Percentiles rank a stretch among this genome's conserved stretches.
These are phyloP conservation scores for Aspergillus egyptiacus DNA, from an alignment of 495 filamentous ascomycete species.

Conservation along the genomic window DNA sequence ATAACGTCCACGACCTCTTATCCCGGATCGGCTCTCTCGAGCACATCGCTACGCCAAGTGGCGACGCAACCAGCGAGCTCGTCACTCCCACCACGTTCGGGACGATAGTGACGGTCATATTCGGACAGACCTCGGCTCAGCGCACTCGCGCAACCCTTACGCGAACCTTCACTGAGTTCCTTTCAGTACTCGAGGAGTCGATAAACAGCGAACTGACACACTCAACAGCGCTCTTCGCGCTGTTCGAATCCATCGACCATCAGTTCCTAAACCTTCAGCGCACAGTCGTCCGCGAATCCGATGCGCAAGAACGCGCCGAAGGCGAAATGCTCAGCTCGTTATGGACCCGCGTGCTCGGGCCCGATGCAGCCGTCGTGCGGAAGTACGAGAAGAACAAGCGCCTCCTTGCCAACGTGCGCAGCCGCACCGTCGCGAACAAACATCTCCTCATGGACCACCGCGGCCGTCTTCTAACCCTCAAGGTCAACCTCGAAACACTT, in stretches of 20 bases:
- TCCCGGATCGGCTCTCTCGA: slow-evolving; percentile 65
- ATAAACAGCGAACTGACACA: slow-evolving; percentile 77
- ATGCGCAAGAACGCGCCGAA: slow-evolving; percentile 70
- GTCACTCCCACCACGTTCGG: slow-evolving; percentile 60
- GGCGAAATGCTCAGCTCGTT: slow-evolving; percentile 74
- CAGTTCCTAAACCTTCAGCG: slow-evolving; percentile 85
- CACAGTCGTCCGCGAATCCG: slow-evolving; percentile 75
- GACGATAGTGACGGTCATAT: slow-evolving; percentile 56
- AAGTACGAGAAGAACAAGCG: slow-evolving; percentile 86
- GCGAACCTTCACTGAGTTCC: slow-evolving; percentile 79
- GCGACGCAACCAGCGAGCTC: slow-evolving; percentile 39
- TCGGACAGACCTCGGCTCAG: slow-evolving; percentile 74
- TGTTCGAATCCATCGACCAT: slow-evolving; percentile 82
- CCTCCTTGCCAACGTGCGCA: slow-evolving; percentile 66
- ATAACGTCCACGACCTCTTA: slow-evolving; percentile 74
- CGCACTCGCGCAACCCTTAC: slow-evolving; percentile 74
- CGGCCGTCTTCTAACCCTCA: slow-evolving; percentile 67
- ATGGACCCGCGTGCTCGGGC: slow-evolving; percentile 76
- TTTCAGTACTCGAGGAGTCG: slow-evolving; percentile 79
- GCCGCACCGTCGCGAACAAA: slow-evolving; percentile 81
- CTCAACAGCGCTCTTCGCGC: slow-evolving; percentile 65
- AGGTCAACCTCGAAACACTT: slow-evolving; percentile 72
- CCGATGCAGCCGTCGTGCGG: slow-evolving; percentile 60
- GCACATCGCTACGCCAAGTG: slow-evolving; percentile 14
- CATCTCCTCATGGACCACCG: slow-evolving; percentile 78